Evolutionary conservation across 768 basidiomycete genomes (phyloP), one percentile per base, ranked within the genome.

Genomic region (Calocybe cyanea): DNA sequence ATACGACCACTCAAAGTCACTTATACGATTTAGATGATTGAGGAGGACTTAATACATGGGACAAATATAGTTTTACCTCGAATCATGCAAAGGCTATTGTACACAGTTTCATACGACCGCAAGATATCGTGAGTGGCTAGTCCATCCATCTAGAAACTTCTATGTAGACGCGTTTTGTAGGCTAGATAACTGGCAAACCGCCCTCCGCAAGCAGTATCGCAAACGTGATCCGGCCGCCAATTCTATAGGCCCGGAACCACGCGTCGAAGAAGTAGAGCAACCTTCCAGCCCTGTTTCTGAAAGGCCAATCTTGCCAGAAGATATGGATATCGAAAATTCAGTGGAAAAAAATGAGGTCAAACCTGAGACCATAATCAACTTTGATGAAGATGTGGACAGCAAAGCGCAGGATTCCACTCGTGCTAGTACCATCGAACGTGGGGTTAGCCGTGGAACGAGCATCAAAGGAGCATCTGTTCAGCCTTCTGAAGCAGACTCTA

Each of bases 91-190:
- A 74, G 85, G 41, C 65, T 92, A 43, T 74, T 92, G 48, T 78
- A 79, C 56, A 77, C 80, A 15, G 73, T 91, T 49, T 83, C 87
- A 11, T 85, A 86, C 58, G 90, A 92, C 70, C 73, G 87, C 49
- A 89, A 88, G 69, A 86, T 66, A 46, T 49, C 46, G 46, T 49
- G 43, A 48, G 52, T 51, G 3, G 24, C 17, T 13, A n/a, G 30
- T 28, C 11, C 40, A 41, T 13, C 39, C 30, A 10, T 38, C n/a
- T 30, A 15, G 19, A 6, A 38, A 24, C 41, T n/a, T 34, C 38
- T 18, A 38, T n/a, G 50, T 55, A 53, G 50, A 57, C 52, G 50
- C 49, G 45, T 51, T 50, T 41, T 56, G 46, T 54, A 91, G 88
- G 28, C 56, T 76, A 39, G 80, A 85, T 56, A 88, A 79, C 61